These are phyloP conservation scores for Microdochium bolleyi DNA, from an alignment of 2,329 filamentous ascomycete species.

Conservation along the genomic window DNA sequence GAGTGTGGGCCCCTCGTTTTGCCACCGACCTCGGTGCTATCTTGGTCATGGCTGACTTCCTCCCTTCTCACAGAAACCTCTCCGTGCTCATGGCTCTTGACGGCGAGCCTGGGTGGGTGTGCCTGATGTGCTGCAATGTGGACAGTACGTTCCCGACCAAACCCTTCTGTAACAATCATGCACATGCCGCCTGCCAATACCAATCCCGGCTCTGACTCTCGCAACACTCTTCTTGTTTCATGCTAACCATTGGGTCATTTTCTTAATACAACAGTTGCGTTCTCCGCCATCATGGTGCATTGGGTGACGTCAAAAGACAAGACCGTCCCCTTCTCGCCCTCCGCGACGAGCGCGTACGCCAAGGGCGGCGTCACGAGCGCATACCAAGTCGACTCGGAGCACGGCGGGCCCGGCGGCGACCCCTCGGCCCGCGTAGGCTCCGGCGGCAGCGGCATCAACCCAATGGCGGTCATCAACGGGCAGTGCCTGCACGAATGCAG, in stretches of 20 bases:
- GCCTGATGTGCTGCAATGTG: slow-evolving; percentile 56
- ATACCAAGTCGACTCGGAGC: neutral
- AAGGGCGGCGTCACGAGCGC: neutral
- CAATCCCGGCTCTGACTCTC: neutral
- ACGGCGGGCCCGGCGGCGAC: neutral
- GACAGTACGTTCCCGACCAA: slow-evolving; percentile 53
- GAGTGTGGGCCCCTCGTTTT: too few species aligned
- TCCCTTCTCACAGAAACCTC: slow-evolving; percentile 39
- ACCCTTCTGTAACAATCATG: too few species aligned
- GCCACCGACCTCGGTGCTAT: too few species aligned
- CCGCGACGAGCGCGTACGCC: neutral
- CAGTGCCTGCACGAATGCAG: neutral
- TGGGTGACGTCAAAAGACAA: neutral
- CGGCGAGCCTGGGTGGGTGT: slow-evolving; percentile 58
- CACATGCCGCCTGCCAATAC: too few species aligned
- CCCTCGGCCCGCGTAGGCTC: neutral
- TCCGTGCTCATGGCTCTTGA: slow-evolving; percentile 48
- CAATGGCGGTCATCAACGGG: neutral
- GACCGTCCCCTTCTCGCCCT: neutral
- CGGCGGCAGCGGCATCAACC: neutral
- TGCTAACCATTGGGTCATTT: too few species aligned
- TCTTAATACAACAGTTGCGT: too few species aligned
- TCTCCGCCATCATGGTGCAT: neutral
- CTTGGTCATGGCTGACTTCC: neutral
- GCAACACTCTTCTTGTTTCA: too few species aligned